Conservation (phyloP, 257 asterid species). For the Nicotiana tomentosiformis region DNA sequence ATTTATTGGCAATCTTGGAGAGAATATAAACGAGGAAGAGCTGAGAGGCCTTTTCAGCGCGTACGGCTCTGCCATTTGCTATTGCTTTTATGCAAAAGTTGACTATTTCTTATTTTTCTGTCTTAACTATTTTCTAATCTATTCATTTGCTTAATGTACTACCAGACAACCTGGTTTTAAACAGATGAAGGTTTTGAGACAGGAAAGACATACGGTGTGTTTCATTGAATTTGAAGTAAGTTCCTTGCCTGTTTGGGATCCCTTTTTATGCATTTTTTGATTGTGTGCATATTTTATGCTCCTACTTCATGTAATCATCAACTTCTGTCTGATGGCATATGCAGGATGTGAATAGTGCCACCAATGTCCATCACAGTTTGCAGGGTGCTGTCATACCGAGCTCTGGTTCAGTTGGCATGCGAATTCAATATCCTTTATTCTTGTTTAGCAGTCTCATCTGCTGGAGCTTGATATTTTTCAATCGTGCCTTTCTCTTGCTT, state of each 20-base stretch:
- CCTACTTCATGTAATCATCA: background rate
- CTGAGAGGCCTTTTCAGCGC: conserved; percentile 69
- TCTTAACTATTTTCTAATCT: conserved; percentile 8
- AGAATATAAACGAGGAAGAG: conserved; percentile 91
- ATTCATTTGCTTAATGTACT: background rate
- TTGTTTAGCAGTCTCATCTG: background rate
- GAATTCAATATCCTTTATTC: conserved; percentile 92
- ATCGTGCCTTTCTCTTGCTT: background rate
- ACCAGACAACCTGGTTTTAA: conserved; percentile 95
- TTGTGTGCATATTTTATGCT: background rate
- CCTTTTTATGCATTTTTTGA: conserved; percentile 12
- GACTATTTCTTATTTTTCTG: background rate
- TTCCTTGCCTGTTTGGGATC: background rate
- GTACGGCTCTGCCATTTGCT: conserved; percentile 43
- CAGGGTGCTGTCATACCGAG: conserved; percentile 98
- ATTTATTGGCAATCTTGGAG: conserved; percentile 97
- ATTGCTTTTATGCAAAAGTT: background rate
- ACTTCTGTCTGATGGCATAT: background rate
- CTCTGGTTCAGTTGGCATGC: conserved; percentile 99
- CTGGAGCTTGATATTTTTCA: background rate
- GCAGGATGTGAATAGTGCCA: conserved; percentile 92
- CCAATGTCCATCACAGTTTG: conserved; percentile 80
- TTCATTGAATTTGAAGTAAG: conserved; percentile 99
- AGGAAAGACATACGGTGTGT: conserved; percentile 98
- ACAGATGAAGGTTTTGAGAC: conserved; percentile 97